phyloP scores from a whole-genome alignment of 352 stramenopile species.

The Phytophthora tentaculata region DNA sequence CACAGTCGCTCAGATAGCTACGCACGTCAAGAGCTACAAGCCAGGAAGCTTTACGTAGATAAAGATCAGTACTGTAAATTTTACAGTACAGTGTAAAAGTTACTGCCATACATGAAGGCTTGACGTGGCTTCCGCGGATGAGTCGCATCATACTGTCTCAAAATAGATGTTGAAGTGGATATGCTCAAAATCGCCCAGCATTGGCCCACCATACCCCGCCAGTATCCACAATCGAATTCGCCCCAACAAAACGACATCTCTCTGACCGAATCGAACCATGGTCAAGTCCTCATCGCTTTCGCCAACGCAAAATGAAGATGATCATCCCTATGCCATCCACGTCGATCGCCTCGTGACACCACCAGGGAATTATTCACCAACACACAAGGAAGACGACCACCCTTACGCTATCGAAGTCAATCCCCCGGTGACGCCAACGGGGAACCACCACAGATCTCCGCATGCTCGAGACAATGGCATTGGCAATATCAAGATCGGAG shows the following conservation, averaged over 20 bases:
- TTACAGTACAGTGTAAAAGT: too few species aligned
- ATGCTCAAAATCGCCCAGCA: constrained; percentile 14
- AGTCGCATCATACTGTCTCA: constrained; percentile 5
- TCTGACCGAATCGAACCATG: constrained; percentile 6
- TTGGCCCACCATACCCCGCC: not conserved
- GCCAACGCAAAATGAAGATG: constrained; percentile 5
- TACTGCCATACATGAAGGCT: constrained; percentile 27
- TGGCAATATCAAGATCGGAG: constrained; percentile 27
- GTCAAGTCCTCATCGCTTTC: not conserved
- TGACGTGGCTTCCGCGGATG: constrained; percentile 6
- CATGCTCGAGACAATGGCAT: constrained; percentile 8
- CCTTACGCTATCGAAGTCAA: constrained; percentile 43
- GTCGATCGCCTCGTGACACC: constrained; percentile 27
- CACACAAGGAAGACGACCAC: constrained; percentile 7
- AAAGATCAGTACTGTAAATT: too few species aligned
- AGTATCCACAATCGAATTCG: constrained; percentile 20
- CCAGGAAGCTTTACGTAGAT: too few species aligned
- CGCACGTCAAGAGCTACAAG: constrained; percentile 58
- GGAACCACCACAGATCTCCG: not conserved
- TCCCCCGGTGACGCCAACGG: constrained; percentile 14
- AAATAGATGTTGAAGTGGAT: constrained; percentile 11
- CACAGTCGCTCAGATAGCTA: constrained; percentile 58
- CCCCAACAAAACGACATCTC: not conserved
- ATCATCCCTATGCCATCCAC: constrained; percentile 38
- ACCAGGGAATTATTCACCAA: constrained; percentile 9